Conservation (phyloP, 176 grass and related monocot species). For the Bonia amplexicaulis region DNA sequence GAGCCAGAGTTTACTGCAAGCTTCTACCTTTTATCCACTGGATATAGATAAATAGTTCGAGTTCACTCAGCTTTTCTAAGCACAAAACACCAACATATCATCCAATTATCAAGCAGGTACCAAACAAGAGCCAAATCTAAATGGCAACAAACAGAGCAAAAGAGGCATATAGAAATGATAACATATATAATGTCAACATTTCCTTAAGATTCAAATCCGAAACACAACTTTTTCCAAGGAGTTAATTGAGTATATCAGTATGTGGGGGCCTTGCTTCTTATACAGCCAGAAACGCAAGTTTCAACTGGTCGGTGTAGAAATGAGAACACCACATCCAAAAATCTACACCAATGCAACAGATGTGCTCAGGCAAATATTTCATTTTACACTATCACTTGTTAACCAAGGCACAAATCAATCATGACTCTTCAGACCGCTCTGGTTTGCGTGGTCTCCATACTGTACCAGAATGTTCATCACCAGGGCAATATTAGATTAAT, state of each 20-base stretch:
- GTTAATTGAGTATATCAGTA: not conserved
- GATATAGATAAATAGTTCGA: not conserved
- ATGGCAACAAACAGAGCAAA: not conserved
- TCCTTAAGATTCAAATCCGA: not conserved
- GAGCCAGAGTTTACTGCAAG: not conserved
- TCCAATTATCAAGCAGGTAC: not conserved
- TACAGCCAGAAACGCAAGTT: not conserved
- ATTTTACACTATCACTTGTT: slow-evolving; percentile 8
- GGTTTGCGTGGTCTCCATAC: slow-evolving; percentile 75
- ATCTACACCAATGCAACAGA: not conserved
- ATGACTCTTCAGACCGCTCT: not conserved
- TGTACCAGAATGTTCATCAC: slow-evolving; percentile 77
- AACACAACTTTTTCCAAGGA: not conserved
- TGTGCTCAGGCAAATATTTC: not conserved
- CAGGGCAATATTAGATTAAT: no score
- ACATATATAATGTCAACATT: not conserved
- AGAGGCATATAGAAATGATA: not conserved
- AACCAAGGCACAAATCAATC: not conserved
- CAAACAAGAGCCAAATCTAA: not conserved
- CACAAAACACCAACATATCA: not conserved
- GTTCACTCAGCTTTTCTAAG: not conserved
- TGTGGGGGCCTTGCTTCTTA: not conserved
- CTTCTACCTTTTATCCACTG: not conserved
- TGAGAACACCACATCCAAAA: not conserved
- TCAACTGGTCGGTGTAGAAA: not conserved